Evolutionary conservation across 179 eudicot species (phyloP), one percentile per base, ranked within the genome.

Genomic region (Vitellaria paradoxa): DNA sequence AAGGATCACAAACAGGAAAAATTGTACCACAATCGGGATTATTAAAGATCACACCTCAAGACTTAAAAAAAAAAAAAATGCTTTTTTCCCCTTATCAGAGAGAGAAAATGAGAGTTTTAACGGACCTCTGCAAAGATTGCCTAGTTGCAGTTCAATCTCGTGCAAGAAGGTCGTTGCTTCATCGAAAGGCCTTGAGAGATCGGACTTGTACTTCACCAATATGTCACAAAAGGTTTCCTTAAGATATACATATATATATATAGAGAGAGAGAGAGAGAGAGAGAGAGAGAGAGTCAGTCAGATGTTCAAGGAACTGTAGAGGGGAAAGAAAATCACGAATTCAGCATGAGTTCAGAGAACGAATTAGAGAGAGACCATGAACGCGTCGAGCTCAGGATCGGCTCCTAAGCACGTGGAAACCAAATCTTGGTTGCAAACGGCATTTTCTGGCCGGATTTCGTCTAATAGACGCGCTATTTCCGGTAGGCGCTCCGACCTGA

Each of bases 111-210:
- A 52, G 46, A 9, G 52, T 13, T 30, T 30, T 47, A 83, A 83
- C 42, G 81, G 72, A 72, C 94, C 96, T 80, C 79, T 96, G 88
- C 92, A 90, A 60, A 96, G 93, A 89, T 90, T 87, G 52, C 90
- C 82, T 30, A 96, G 93, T 74, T 96, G 92, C 21, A 86, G 69
- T 84, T 96, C 89, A n/a, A 93, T 90, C 18, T 87, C 84, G 87
- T 78, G 85, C 82, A 96, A 82, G 88, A 96, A 96, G 20, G 82
- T 79, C 6, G 91, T 91, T 8, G 99, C 99, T 85, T 96, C 99
- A 18, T 90, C 92, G 20, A 96, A 96, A 12, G 98, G 96, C 85
- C 87, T 87, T 11, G 97, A 81, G 11, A 96, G 89, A 88, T 96
- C 99, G 26, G 90, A 85, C 81, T 93, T 96, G 80, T 87, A 93